Evolutionary conservation across 176 grass and related monocot genomes (phyloP), one percentile per base, ranked within the genome.

Genomic region (Saccharum officinarum): DNA sequence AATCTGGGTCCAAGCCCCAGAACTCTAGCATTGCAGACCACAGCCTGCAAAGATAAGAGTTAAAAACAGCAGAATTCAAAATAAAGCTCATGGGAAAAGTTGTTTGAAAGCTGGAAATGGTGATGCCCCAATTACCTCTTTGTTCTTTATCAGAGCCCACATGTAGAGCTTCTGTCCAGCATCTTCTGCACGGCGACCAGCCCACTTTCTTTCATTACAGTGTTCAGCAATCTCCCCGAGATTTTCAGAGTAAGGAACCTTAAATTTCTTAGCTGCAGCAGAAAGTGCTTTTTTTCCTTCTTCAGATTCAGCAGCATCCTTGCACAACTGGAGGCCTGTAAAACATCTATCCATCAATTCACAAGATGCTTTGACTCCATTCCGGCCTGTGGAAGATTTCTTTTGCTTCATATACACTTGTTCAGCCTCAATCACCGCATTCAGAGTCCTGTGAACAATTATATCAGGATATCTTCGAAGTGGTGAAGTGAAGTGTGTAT

Each of bases 401-500:
- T 78, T 93, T 75, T 82, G 78, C 80, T 97, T 93, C 59, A 84
- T 47, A 95, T 88, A 97, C 73, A 71, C 62, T 78, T 90, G 75
- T 72, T 98, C 97, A 82, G 97, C 93, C 60, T 94, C 93, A 71
- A 95, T 73, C 73, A 91, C 89, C 41, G 97, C 97, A 85, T 78
- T 90, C 69, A 98, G 79, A 81, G 84, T 95, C 81, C 93, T 91
- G 73, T 98, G 97, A 73, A 98, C 97, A 85, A 98, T 85, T 87
- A 98, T 92, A 89, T 98, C 97, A 81, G 97, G 87, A 80, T 98
- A 98, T 84, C 97, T 92, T 85, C 93, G 76, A 73, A 98, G 88
- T 20, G 97, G 97, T 11, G 97, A 98, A 64, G 93, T 98, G 49
- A 98, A 98, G 89, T 98, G 97, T 46, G 97, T 95, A 49, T 95